Conservation (phyloP, 1,284 basidiomycete genomes). For the Quambalaria eucalypti region DNA sequence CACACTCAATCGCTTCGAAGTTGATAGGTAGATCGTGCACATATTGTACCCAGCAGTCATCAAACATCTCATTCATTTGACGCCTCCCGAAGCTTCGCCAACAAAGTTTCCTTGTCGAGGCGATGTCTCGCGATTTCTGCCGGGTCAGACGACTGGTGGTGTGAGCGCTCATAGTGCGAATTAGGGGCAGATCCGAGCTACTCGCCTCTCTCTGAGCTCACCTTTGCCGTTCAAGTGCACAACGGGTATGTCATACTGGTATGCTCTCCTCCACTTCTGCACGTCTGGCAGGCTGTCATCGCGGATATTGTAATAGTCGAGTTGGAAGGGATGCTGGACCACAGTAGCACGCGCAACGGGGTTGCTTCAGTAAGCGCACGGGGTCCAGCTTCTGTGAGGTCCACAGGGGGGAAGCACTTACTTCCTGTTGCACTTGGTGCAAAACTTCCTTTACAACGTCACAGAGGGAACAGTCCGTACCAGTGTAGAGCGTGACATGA, state of each 20-base stretch:
- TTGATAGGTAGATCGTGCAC: no score
- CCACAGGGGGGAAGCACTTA: conserved; percentile 1
- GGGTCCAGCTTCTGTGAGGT: background rate
- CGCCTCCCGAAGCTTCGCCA: background rate
- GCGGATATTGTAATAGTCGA: conserved; percentile 37
- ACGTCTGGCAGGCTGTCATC: conserved; percentile 30
- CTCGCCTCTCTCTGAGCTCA: no score
- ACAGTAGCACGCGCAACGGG: no score
- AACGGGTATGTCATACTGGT: conserved; percentile 34
- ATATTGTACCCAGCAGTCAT: no score
- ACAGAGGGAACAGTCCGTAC: conserved; percentile 40
- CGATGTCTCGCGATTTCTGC: conserved; percentile 9
- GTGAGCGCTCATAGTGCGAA: no score
- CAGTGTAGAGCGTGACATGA: conserved; percentile 40
- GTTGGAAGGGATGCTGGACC: conserved; percentile 18
- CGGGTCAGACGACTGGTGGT: no score
- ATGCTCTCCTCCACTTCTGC: conserved; percentile 35
- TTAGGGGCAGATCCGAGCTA: no score
- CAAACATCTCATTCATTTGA: no score
- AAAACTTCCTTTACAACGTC: conserved; percentile 31
- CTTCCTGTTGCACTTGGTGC: conserved; percentile 9
- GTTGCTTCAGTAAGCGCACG: no score
- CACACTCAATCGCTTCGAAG: no score
- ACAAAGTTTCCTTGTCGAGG: conserved; percentile 1
- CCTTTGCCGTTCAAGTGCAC: conserved; percentile 9